Evolutionary conservation across 495 filamentous ascomycete species (phyloP).

Genomic region (Penicillium pancosmium): DNA sequence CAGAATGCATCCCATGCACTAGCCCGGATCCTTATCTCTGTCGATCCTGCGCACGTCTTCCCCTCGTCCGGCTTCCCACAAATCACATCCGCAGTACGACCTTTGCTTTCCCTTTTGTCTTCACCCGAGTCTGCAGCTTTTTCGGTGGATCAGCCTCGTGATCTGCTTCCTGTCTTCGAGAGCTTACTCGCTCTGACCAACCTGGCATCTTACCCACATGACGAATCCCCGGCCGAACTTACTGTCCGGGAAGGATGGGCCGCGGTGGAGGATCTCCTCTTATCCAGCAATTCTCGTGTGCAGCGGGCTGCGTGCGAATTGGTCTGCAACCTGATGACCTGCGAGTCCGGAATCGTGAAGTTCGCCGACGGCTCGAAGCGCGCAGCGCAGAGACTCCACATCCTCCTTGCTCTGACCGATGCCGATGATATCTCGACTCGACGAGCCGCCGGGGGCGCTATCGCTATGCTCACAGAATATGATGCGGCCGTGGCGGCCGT

Average conservation of each 20-base stretch:
- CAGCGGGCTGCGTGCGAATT: conserved; percentile 85
- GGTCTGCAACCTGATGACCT: conserved; percentile 87
- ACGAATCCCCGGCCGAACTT: conserved; percentile 64
- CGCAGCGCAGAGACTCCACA: conserved; percentile 72
- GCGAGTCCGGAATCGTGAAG: conserved; percentile 69
- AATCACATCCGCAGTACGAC: conserved; percentile 74
- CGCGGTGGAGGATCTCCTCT: conserved; percentile 77
- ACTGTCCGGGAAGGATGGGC: conserved; percentile 75
- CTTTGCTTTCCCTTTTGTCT: conserved; percentile 71
- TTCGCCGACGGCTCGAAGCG: conserved; percentile 71
- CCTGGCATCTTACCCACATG: conserved; percentile 71
- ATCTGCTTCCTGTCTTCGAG: conserved; percentile 90
- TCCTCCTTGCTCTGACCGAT: conserved; percentile 85
- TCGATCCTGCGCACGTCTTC: conserved; percentile 85
- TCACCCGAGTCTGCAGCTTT: conserved; percentile 46
- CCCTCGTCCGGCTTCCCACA: conserved; percentile 72
- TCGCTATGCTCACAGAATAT: conserved; percentile 81
- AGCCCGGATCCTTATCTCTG: conserved; percentile 88
- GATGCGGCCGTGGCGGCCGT: conserved; percentile 71
- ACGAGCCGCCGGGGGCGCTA: conserved; percentile 81
- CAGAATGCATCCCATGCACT: conserved; percentile 79
- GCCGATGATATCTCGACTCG: conserved; percentile 78
- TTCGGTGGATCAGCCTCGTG: conserved; percentile 62
- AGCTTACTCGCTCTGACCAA: conserved; percentile 90
- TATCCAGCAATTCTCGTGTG: conserved; percentile 74